phyloP scores from a whole-genome alignment of 768 basidiomycete genomes.

The Solioccasus polychromus region DNA sequence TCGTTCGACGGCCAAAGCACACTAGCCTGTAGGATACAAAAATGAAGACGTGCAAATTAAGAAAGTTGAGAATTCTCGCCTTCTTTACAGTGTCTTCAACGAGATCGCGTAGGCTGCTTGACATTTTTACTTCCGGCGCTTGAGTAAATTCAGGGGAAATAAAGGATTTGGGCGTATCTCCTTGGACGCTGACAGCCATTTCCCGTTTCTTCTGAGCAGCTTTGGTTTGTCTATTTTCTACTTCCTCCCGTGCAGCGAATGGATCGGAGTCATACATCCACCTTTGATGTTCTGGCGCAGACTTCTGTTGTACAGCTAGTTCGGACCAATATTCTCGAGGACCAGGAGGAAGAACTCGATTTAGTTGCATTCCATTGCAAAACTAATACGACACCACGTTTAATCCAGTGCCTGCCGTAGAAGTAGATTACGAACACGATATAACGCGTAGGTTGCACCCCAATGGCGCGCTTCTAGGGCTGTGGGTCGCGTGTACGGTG shows the following conservation, averaged over 20 bases:
- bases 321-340: conserved; percentile 88
- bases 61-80: conserved; percentile 36
- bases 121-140: conserved; percentile 82
- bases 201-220: conserved; percentile 46
- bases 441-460: conserved; percentile 84
- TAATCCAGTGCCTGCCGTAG: background rate
- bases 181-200: conserved; percentile 11
- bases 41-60: background rate
- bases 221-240: conserved; percentile 63
- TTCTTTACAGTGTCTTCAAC: conserved; percentile 82
- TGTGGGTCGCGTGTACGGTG: conserved; percentile 62
- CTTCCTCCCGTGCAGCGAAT: conserved; percentile 67
- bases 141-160: conserved; percentile 41
- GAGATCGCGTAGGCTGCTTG: conserved; percentile 64
- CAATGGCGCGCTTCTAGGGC: conserved; percentile 85
- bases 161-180: conserved; percentile 13
- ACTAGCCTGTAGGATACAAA: conserved; percentile 40
- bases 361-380: conserved; percentile 71
- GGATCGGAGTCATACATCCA: conserved; percentile 93
- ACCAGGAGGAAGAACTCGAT: conserved; percentile 75
- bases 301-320: conserved; percentile 67
- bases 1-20: conserved; percentile 46
- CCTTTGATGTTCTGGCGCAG: conserved; percentile 60
- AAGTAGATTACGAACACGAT: conserved; percentile 62
- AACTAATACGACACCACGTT: conserved; percentile 45